A percentile compares a stretch with the other conserved stretches of the same genome.
Evolutionary conservation across 306 rosid genomes (phyloP).

Genomic region (Vigna angularis): DNA sequence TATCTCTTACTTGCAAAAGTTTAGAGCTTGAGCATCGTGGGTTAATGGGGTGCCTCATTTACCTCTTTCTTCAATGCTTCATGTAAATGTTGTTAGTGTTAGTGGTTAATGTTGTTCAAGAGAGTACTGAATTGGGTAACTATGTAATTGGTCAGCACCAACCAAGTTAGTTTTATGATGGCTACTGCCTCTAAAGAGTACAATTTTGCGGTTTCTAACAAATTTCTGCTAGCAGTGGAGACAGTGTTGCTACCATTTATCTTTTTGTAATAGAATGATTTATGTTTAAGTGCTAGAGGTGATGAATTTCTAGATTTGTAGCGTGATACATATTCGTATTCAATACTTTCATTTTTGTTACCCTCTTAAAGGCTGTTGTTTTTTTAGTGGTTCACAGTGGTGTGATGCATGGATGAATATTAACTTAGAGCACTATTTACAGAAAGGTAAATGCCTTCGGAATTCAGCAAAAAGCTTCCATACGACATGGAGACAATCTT

Average conservation of each 20-base stretch:
- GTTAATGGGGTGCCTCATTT: slow-evolving; percentile 17
- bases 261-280: not conserved
- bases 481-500: slow-evolving; percentile 22
- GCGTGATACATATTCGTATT: not conserved
- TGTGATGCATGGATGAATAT: slow-evolving; percentile 34
- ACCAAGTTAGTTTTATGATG: not conserved
- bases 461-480: slow-evolving; percentile 14
- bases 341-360: slow-evolving; percentile 35
- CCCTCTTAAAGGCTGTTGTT: slow-evolving; percentile 25
- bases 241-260: not conserved
- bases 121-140: slow-evolving; percentile 18
- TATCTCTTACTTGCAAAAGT: not conserved
- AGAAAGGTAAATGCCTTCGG: slow-evolving; percentile 41
- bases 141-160: not conserved
- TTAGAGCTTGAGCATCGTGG: not conserved
- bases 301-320: not conserved
- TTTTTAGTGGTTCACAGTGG: not conserved
- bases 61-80: not conserved
- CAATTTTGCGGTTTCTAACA: not conserved
- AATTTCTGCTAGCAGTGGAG: not conserved
- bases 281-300: not conserved
- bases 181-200: not conserved
- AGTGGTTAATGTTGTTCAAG: not conserved
- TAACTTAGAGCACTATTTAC: slow-evolving; percentile 23
- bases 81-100: not conserved